These are phyloP conservation scores for Solanum chiquidenum DNA, from an alignment of 257 asterid genomes.

Conservation along the genomic window DNA sequence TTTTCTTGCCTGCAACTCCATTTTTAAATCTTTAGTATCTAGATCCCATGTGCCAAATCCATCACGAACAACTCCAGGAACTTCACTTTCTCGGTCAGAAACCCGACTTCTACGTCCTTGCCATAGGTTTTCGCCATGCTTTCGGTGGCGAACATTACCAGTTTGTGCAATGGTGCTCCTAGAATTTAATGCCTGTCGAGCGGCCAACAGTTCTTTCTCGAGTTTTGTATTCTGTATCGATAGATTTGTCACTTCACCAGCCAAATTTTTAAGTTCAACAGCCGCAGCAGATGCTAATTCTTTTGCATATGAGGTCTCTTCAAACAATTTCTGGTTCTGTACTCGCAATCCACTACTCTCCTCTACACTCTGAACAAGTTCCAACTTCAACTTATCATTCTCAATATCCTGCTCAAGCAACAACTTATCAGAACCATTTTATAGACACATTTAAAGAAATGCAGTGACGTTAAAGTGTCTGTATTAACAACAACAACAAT, in stretches of 20 bases:
- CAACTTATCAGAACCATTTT: background rate
- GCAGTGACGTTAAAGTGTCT: background rate
- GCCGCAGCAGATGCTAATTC: conserved; percentile 99
- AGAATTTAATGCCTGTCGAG: conserved; percentile 48
- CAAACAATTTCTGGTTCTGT: conserved; percentile 80
- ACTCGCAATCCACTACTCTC: conserved; percentile 79
- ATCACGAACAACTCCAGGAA: conserved; percentile 40
- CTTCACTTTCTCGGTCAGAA: conserved; percentile 41
- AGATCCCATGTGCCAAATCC: conserved; percentile 79
- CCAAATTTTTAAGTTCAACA: conserved; percentile 75
- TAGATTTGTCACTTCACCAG: conserved; percentile 89
- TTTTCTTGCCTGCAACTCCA: conserved; percentile 87
- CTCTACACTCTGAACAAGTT: conserved; percentile 62
- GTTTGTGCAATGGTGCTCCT: conserved; percentile 33
- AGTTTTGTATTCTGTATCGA: conserved; percentile 69
- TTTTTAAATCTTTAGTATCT: conserved; percentile 59
- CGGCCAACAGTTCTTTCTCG: conserved; percentile 63
- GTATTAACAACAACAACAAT: background rate
- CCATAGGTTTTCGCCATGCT: conserved; percentile 42
- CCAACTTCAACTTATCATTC: conserved; percentile 69
- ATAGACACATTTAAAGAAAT: background rate
- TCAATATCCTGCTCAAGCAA: conserved; percentile 64
- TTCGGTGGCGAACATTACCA: conserved; percentile 42
- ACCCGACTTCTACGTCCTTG: conserved; percentile 53
- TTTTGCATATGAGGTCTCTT: conserved; percentile 95